A percentile compares a stretch with the other conserved stretches of the same genome.
Evolutionary conservation across 352 stramenopile genomes (phyloP).

Genomic region (Globisporangium recalcitrans): DNA sequence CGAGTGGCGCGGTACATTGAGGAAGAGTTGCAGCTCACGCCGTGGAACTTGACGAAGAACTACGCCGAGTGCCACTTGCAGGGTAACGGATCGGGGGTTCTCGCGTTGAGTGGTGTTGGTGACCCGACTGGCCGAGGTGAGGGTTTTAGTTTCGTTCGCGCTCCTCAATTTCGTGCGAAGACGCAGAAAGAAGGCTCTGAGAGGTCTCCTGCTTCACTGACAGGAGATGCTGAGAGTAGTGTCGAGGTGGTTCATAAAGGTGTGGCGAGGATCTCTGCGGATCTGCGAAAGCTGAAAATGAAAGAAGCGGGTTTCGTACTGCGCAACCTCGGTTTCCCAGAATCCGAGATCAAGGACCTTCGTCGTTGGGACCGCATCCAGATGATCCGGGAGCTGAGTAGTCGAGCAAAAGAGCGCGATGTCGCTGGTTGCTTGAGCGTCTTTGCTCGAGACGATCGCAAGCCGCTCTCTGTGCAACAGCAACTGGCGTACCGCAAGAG

Average conservation of each 20-base stretch:
- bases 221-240: conserved; percentile 49
- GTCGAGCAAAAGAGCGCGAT: conserved; percentile 54
- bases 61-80: conserved; percentile 68
- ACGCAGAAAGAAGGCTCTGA: conserved; percentile 70
- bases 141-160: conserved; percentile 80
- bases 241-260: conserved; percentile 63
- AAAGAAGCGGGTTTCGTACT: conserved; percentile 77
- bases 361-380: conserved; percentile 78
- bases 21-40: conserved; percentile 73
- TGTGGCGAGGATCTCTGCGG: conserved; percentile 71
- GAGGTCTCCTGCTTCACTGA: too few species aligned
- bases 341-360: conserved; percentile 78
- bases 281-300: conserved; percentile 85
- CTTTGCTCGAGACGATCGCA: conserved; percentile 68
- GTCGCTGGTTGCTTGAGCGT: conserved; percentile 66
- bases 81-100: conserved; percentile 41
- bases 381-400: conserved; percentile 76
- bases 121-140: conserved; percentile 76
- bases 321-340: conserved; percentile 66
- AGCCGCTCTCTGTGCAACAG: conserved; percentile 74
- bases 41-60: conserved; percentile 83
- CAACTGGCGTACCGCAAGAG: conserved; percentile 83
- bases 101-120: conserved; percentile 70
- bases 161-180: conserved; percentile 66
- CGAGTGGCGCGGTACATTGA: conserved; percentile 77